A percentile compares a stretch with the other conserved stretches of the same genome.
These are phyloP conservation scores for Septoria linicola DNA, from an alignment of 2,329 filamentous ascomycete species.

Conservation along the genomic window DNA sequence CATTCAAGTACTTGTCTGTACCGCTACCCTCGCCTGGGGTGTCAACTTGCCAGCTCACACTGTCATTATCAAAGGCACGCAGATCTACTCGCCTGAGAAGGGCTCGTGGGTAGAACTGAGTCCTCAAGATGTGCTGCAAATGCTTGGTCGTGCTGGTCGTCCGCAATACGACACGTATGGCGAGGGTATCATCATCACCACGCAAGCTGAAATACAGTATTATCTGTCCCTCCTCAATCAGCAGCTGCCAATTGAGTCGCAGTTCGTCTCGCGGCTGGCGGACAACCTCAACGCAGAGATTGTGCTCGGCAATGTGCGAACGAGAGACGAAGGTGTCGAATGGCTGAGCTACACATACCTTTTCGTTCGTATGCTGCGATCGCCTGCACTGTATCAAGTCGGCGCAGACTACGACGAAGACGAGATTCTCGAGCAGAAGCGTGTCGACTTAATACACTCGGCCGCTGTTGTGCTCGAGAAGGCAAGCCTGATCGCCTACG, in stretches of 20 bases:
- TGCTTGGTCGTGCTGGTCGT: conserved; percentile 94
- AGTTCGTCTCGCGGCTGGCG: conserved; percentile 86
- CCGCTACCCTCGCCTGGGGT: conserved; percentile 97
- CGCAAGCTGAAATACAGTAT: conserved; percentile 91
- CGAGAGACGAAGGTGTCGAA: conserved; percentile 92
- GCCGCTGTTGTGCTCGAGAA: conserved; percentile 84
- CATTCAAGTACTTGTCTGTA: conserved; percentile 94
- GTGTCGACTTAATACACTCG: conserved; percentile 95
- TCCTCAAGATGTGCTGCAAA: conserved; percentile 95
- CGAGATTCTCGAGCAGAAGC: conserved; percentile 86
- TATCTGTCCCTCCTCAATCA: conserved; percentile 96
- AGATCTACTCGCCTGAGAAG: conserved; percentile 97
- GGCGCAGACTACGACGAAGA: conserved; percentile 95
- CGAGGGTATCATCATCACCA: conserved; percentile 98
- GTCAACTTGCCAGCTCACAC: conserved; percentile 97
- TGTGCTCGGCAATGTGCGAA: conserved; percentile 89
- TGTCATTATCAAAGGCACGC: conserved; percentile 97
- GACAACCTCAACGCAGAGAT: conserved; percentile 97
- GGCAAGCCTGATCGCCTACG: conserved; percentile 88
- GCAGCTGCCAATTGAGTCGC: conserved; percentile 95
- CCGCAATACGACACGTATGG: conserved; percentile 97
- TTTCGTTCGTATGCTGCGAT: conserved; percentile 95
- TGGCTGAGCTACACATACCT: conserved; percentile 99
- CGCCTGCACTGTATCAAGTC: conserved; percentile 91
- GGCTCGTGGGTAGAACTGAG: conserved; percentile 98